Conservation (phyloP, 1,139 yeast species). For the Lodderomyces margitis region DNA sequence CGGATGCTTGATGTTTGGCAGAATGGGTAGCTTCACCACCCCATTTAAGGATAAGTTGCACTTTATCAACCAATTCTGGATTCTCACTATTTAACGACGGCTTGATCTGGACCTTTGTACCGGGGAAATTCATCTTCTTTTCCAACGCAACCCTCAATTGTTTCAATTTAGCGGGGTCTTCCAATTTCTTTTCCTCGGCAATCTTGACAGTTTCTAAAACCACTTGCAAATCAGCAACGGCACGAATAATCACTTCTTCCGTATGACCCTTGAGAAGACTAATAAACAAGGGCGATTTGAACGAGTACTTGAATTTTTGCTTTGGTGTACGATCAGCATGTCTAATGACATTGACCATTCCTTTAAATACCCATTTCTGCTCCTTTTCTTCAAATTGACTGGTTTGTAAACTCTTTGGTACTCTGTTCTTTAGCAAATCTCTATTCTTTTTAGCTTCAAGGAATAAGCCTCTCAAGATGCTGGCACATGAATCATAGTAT, state of each 20-base stretch:
- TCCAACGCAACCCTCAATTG: constrained; percentile 82
- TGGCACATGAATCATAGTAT: constrained; percentile 83
- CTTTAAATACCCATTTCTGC: constrained; percentile 97
- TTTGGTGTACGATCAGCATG: constrained; percentile 99
- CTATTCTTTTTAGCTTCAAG: constrained; percentile 51
- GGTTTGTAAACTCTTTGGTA: constrained; percentile 27
- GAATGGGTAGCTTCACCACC: constrained; percentile 99
- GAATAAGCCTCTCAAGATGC: constrained; percentile 73
- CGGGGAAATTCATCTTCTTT: constrained; percentile 87
- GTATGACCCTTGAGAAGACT: constrained; percentile 89
- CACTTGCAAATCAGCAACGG: constrained; percentile 78
- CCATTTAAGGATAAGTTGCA: constrained; percentile 95
- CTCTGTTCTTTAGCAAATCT: constrained; percentile 39
- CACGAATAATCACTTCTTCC: constrained; percentile 93
- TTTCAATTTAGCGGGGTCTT: constrained; percentile 72
- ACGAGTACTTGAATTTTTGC: constrained; percentile 94
- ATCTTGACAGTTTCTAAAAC: constrained; percentile 81
- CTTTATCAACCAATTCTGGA: constrained; percentile 79
- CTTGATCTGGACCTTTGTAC: constrained; percentile 93
- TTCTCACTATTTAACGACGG: constrained; percentile 70
- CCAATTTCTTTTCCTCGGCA: constrained; percentile 76
- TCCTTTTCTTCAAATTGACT: constrained; percentile 69
- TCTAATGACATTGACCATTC: constrained; percentile 85
- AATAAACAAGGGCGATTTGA: constrained; percentile 81
- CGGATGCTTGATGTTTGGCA: constrained; percentile 90